Evolutionary conservation across 257 asterid species (phyloP), one percentile per base, ranked within the genome.

Genomic region (Penstemon davidsonii): DNA sequence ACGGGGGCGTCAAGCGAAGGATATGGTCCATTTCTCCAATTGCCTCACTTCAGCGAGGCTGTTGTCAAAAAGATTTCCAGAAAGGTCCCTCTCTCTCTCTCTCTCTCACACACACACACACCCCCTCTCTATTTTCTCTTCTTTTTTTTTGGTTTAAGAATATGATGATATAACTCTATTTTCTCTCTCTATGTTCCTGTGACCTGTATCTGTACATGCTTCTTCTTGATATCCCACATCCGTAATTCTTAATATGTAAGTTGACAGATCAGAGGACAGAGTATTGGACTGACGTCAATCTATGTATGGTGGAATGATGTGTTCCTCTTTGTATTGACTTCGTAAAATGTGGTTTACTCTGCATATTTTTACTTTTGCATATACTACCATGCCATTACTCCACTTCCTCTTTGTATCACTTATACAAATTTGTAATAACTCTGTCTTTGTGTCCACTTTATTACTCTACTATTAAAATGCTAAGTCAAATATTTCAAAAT

Each of bases 41-140:
- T 94, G 77, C 99, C 99, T 41, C 95, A 94, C 82, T 94, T 94
- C 80, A 88, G 90, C 3, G 99, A 91, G 80, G 77, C 96, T 43
- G 83, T 83, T 25, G 81, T 94, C 60, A 94, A 94, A 83, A 94
- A 84, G 82, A 86, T 94, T 68, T 87, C 95, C 60, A 81, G 99
- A 87, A 94, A 91, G 97, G 99, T 92, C 71, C 6, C 69, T 60
- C 70, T 66, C 74, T 65, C 73, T 45, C 75, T n/a, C 50, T 10
- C 45, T 25, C 36, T 37, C 3, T 63, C 64, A 57, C 52, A 25
- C 33, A 25, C 33, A 25, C 33, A 25, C 33, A 25, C 33, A 25
- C 33, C 33, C 0, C 33, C 33, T 25, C 33, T 25, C 33, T 25
- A 25, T 25, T 25, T 25, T 25, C 33, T 25, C 2, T 25, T 2